Conservation (phyloP, 2,329 filamentous ascomycete species). For the Mariannaea sp. region DNA sequence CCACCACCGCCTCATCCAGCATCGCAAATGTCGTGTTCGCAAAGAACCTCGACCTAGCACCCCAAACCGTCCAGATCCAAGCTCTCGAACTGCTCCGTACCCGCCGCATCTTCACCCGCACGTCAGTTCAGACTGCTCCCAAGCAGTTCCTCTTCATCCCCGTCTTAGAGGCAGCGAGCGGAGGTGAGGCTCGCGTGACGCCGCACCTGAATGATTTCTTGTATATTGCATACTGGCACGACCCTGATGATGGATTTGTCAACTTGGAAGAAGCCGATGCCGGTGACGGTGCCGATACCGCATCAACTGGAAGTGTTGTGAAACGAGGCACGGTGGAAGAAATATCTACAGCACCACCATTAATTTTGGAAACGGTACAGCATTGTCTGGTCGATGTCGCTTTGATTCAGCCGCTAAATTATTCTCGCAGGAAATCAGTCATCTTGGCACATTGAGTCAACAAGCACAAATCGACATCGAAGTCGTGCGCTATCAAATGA, state of each 20-base stretch:
- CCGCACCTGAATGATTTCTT: constrained; percentile 78
- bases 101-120: constrained; percentile 76
- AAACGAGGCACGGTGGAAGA: constrained; percentile 40
- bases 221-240: constrained; percentile 86
- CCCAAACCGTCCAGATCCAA: constrained; percentile 82
- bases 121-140: constrained; percentile 73
- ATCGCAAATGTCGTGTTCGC: constrained; percentile 86
- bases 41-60: constrained; percentile 75
- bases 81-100: constrained; percentile 77
- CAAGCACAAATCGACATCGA: constrained; percentile 73
- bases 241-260: constrained; percentile 70
- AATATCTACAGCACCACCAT: constrained; percentile 32
- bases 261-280: constrained; percentile 69
- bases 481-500: constrained; percentile 81
- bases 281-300: constrained; percentile 40
- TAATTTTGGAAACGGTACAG: constrained; percentile 52
- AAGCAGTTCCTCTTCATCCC: constrained; percentile 81
- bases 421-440: constrained; percentile 58
- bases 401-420: constrained; percentile 17
- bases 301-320: constrained; percentile 53
- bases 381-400: neutral
- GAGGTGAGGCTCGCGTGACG: constrained; percentile 55
- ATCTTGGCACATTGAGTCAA: constrained; percentile 62
- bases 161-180: constrained; percentile 59
- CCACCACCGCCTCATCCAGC: constrained; percentile 39